Percentiles rank a stretch among this genome's conserved stretches.
Evolutionary conservation across 306 rosid species (phyloP).

Genomic region (Fragaria iinumae): DNA sequence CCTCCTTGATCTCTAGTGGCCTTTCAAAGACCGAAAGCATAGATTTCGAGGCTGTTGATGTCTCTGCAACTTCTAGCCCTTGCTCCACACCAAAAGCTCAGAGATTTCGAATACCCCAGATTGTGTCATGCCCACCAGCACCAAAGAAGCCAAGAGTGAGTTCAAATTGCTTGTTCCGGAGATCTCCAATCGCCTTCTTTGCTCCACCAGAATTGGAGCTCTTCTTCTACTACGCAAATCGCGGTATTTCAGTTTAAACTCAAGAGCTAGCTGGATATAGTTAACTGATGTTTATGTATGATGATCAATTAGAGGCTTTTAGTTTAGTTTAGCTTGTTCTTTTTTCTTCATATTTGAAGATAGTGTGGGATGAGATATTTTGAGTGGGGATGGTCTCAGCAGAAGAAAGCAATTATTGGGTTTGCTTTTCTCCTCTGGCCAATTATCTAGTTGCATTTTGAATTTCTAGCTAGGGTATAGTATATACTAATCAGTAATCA

Average conservation of each 20-base stretch:
- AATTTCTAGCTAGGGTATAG: conserved; percentile 32
- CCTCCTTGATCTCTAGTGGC: conserved; percentile 30
- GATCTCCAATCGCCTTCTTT: conserved; percentile 79
- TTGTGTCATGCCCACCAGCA: conserved; percentile 80
- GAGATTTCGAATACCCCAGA: conserved; percentile 72
- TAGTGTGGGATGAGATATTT: conserved; percentile 17
- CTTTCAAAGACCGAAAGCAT: conserved; percentile 26
- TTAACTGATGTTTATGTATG: conserved; percentile 20
- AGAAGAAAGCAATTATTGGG: conserved; percentile 35
- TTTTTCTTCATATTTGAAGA: conserved; percentile 9
- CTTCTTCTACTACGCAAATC: conserved; percentile 58
- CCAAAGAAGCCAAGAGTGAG: conserved; percentile 73
- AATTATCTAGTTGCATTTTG: conserved; percentile 34
- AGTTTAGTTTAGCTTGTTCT: conserved; percentile 1
- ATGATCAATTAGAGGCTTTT: conserved; percentile 23
- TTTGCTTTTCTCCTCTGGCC: conserved; percentile 23
- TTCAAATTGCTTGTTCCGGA: conserved; percentile 46
- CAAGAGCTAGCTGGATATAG: conserved; percentile 24
- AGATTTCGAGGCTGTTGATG: conserved; percentile 41
- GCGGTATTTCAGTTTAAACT: conserved; percentile 59
- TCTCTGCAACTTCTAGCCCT: conserved; percentile 23
- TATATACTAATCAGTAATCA: conserved; percentile 37
- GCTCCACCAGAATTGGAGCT: conserved; percentile 89
- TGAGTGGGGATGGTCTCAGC: conserved; percentile 37
- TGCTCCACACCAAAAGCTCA: conserved; percentile 87